These are phyloP conservation scores for Phyllosticta capitalensis DNA, from an alignment of 2,329 filamentous ascomycete species.

Conservation along the genomic window DNA sequence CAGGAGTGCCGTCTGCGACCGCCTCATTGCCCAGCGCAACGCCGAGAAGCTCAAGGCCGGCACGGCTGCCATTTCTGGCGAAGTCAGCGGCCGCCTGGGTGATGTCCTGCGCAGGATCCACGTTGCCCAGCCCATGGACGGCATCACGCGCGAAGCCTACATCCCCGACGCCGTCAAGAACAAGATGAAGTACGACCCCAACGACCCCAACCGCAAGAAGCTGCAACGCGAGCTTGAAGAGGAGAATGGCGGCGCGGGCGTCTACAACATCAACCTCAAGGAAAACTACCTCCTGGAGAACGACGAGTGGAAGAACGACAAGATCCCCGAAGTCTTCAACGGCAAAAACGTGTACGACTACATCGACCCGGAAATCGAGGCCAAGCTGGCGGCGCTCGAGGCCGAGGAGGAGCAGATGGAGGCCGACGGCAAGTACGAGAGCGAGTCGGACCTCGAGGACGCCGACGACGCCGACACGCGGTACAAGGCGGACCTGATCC, in stretches of 20 bases:
- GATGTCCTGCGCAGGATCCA: slow-evolving; percentile 93
- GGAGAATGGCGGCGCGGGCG: slow-evolving; percentile 88
- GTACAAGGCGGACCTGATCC: slow-evolving; percentile 88
- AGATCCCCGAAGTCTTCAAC: slow-evolving; percentile 85
- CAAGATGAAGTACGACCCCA: slow-evolving; percentile 81
- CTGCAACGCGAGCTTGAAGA: slow-evolving; percentile 82
- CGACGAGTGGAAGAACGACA: slow-evolving; percentile 91
- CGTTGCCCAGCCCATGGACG: slow-evolving; percentile 86
- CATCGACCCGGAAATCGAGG: slow-evolving; percentile 92
- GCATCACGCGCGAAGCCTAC: slow-evolving; percentile 67
- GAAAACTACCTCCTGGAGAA: slow-evolving; percentile 80
- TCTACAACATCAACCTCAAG: slow-evolving; percentile 89
- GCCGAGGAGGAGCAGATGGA: slow-evolving; percentile 92
- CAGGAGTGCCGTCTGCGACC: slow-evolving; percentile 90
- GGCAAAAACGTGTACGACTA: slow-evolving; percentile 98
- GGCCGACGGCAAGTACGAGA: slow-evolving; percentile 88
- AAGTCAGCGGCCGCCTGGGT: slow-evolving; percentile 69
- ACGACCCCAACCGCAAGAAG: slow-evolving; percentile 71
- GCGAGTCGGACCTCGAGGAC: slow-evolving; percentile 62
- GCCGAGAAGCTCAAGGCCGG: slow-evolving; percentile 90
- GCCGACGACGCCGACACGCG: slow-evolving; percentile 79
- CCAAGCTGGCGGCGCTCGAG: slow-evolving; percentile 82
- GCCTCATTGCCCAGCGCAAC: slow-evolving; percentile 84
- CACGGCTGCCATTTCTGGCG: slow-evolving; percentile 64
- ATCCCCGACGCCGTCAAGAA: slow-evolving; percentile 78